These are phyloP conservation scores for Trichoderma afroharzianum DNA, from an alignment of 2,329 filamentous ascomycete species.

Conservation along the genomic window DNA sequence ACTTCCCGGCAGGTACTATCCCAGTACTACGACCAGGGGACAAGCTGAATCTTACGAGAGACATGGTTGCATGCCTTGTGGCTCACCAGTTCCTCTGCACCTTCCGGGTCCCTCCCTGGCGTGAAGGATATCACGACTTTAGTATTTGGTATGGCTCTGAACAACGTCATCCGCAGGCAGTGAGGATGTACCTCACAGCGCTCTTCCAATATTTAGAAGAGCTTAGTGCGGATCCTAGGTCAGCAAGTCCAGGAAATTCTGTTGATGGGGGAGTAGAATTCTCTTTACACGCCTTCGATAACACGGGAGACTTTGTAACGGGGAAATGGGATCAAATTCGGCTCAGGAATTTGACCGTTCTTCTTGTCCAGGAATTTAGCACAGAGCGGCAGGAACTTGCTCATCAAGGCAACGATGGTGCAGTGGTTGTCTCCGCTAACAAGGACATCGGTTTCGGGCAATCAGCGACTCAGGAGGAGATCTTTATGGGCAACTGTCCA, in stretches of 20 bases:
- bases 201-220: conserved; percentile 30
- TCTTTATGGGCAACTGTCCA: conserved; percentile 33
- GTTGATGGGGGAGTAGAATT: conserved; percentile 20
- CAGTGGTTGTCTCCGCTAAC: conserved; percentile 34
- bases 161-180: conserved; percentile 30
- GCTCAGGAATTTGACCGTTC: conserved; percentile 19
- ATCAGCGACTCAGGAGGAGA: conserved; percentile 36
- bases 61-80: conserved; percentile 30
- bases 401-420: conserved; percentile 25
- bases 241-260: neutral
- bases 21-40: conserved; percentile 19
- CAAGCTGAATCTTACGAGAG: conserved; percentile 23
- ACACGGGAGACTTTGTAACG: neutral
- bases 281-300: conserved; percentile 19
- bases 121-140: conserved; percentile 31
- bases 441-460: conserved; percentile 34
- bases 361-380: conserved; percentile 24
- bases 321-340: neutral
- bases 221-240: conserved; percentile 14
- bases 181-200: conserved; percentile 29
- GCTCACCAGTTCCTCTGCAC: conserved; percentile 33
- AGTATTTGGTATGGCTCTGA: conserved; percentile 33
- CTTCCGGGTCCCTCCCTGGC: conserved; percentile 21
- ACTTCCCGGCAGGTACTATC: conserved; percentile 23
- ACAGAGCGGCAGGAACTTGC: conserved; percentile 24